Evolutionary conservation across 1,284 basidiomycete species (phyloP).

Genomic region (Grifola frondosa): DNA sequence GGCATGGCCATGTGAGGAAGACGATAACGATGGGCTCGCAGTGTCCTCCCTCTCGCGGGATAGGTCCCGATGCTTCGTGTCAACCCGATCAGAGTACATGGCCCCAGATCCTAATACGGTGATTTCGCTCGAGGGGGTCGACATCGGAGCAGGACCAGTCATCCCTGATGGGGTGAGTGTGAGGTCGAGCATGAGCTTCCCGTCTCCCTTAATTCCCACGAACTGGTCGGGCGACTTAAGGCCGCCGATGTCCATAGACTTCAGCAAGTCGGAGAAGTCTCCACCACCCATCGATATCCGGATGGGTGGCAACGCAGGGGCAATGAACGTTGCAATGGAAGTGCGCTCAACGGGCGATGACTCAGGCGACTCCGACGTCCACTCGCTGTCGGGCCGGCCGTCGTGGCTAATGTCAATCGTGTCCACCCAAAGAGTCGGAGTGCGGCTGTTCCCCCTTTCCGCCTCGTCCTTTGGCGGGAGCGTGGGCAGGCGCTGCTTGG

Average conservation of each 20-base stretch:
- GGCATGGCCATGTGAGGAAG: conserved; percentile 13
- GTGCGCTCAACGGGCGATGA: conserved; percentile 60
- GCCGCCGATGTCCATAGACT: conserved; percentile 46
- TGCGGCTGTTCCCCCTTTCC: conserved; percentile 12
- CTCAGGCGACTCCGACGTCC: conserved; percentile 44
- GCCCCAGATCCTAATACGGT: conserved; percentile 22
- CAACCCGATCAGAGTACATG: conserved; percentile 18
- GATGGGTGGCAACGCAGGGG: conserved; percentile 78
- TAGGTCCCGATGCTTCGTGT: conserved; percentile 16
- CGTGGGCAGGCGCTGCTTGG: conserved; percentile 39
- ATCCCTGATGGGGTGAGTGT: conserved; percentile 20
- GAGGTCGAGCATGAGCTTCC: conserved; percentile 20
- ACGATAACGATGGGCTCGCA: conserved; percentile 15
- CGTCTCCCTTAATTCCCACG: conserved; percentile 33
- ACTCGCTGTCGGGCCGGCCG: conserved; percentile 38
- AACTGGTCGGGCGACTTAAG: conserved; percentile 43
- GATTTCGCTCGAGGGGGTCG: conserved; percentile 29
- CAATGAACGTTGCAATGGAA: conserved; percentile 74
- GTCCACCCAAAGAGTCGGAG: conserved; percentile 22
- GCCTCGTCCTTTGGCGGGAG: conserved; percentile 51
- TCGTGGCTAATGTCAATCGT: conserved; percentile 17
- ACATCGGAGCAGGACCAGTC: conserved; percentile 9
- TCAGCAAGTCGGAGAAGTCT: conserved; percentile 75
- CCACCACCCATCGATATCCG: conserved; percentile 78
- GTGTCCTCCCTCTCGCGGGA: conserved; percentile 10